Conservation (phyloP, 805 yeast species). For the Saccharomycopsis guyanensis region DNA sequence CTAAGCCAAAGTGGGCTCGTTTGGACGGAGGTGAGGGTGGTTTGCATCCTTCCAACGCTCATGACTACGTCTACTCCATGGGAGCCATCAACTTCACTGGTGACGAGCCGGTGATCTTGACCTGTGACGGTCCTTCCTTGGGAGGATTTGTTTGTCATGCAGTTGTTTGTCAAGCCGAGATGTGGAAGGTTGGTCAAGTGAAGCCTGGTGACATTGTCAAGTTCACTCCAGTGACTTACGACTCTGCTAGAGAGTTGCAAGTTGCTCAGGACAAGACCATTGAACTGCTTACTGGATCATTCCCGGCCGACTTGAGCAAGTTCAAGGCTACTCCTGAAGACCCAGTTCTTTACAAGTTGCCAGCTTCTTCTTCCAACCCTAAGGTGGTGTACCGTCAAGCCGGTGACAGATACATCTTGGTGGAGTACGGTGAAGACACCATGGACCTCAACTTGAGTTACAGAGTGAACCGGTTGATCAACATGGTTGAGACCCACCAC, state of each 20-base stretch:
- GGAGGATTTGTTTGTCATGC: conserved; percentile 98
- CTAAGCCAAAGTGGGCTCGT: conserved; percentile 96
- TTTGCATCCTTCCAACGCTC: conserved; percentile 96
- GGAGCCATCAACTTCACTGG: conserved; percentile 98
- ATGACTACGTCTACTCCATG: conserved; percentile 86
- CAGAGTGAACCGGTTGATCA: conserved; percentile 76
- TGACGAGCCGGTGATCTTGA: conserved; percentile 94
- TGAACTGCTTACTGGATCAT: conserved; percentile 35
- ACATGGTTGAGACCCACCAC: conserved; percentile 54
- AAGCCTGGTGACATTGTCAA: conserved; percentile 86
- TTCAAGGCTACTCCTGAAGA: conserved; percentile 38
- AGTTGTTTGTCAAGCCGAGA: conserved; percentile 89
- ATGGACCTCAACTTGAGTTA: conserved; percentile 82
- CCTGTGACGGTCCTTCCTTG: conserved; percentile 95
- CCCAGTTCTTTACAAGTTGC: conserved; percentile 47
- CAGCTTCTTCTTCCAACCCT: conserved; percentile 44
- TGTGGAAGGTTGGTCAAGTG: conserved; percentile 98
- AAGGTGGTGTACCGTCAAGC: conserved; percentile 87
- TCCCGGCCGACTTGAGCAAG: conserved; percentile 27
- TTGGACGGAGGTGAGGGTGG: conserved; percentile 97
- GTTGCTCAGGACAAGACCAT: conserved; percentile 50
- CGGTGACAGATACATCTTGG: conserved; percentile 87
- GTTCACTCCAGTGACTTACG: conserved; percentile 71
- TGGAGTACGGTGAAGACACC: conserved; percentile 86
- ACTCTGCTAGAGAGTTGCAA: conserved; percentile 60